Evolutionary conservation across 2,329 filamentous ascomycete genomes (phyloP), one percentile per base, ranked within the genome.

Genomic region (Aspergillus hortae): DNA sequence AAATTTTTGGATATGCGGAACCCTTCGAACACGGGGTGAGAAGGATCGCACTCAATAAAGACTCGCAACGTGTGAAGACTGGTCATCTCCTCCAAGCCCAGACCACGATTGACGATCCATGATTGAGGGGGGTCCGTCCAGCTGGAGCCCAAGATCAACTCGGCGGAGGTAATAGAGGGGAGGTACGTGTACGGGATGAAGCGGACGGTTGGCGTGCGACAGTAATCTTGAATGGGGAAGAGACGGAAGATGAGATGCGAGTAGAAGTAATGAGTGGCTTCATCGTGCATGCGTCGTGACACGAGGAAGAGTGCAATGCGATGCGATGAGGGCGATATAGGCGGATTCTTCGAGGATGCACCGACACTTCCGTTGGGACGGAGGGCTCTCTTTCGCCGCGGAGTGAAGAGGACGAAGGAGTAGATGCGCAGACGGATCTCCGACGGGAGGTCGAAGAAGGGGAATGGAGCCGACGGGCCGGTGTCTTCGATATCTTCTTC

Each of bases 1-100:
- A 78, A 83, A 38, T 78, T 73, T 41, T 77, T 71, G n/a, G 77
- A 78, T 14, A 79, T 71, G n/a, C 81, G 70, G 59, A 82, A 84
- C 1, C 80, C 81, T 43, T 78, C 74, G 57, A 85, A 85, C 4
- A 79, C 67, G 19, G 75, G 74, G 53, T 78, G 71, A 6, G 76
- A 74, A 4, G 75, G 82, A 62, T 85, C 82, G 48, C 75, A 74
- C 58, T 84, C 78, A 7, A 85, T 74, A 55, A 84, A 84, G 6
- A 86, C 70, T 55, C 78, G 80, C 44, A 86, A 62, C 4, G 69
- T 72, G 42, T 76, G 71, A 6, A 81, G 65, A 38, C 72, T 73
- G 12, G 57, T 68, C 67, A 77, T 76, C 38, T 80, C 75, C 3
- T 67, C 62, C 33, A 84, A 61, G 0, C 81, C 80, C 6, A 84